Evolutionary conservation across 1,284 basidiomycete species (phyloP).

Genomic region (Malassezia sympodialis): DNA sequence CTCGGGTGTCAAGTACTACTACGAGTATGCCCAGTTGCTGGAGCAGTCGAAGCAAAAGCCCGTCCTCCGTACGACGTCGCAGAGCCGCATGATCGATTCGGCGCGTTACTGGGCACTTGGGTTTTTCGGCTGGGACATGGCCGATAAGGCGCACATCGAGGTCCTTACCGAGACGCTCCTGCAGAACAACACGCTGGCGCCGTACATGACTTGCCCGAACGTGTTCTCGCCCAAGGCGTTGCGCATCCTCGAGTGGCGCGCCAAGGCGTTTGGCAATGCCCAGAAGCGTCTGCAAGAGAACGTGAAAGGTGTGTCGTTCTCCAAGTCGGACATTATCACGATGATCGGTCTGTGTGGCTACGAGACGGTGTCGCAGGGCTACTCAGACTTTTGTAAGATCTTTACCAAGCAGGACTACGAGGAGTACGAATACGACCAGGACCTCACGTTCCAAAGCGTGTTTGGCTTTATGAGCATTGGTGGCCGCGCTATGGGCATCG

Average conservation of each 20-base stretch:
- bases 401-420: slow-evolving; percentile 82
- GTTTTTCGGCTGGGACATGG: slow-evolving; percentile 28
- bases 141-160: slow-evolving; percentile 32
- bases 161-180: slow-evolving; percentile 39
- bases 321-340: slow-evolving; percentile 27
- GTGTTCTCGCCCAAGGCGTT: slow-evolving; percentile 53
- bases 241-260: slow-evolving; percentile 13
- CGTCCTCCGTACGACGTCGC: slow-evolving; percentile 41
- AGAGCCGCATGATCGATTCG: slow-evolving; percentile 72
- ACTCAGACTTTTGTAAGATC: slow-evolving; percentile 62
- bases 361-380: slow-evolving; percentile 34
- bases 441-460: slow-evolving; percentile 47
- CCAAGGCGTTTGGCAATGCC: slow-evolving; percentile 3
- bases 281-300: slow-evolving; percentile 30
- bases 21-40: slow-evolving; percentile 42
- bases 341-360: slow-evolving; percentile 49
- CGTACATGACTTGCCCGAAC: slow-evolving; percentile 58
- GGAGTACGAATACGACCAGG: slow-evolving; percentile 62
- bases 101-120: slow-evolving; percentile 57
- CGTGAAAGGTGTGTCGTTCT: slow-evolving; percentile 49
- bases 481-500: slow-evolving; percentile 69
- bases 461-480: slow-evolving; percentile 73
- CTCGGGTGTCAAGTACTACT: slow-evolving; percentile 35
- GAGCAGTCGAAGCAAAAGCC: slow-evolving; percentile 30
- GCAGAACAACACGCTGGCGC: slow-evolving; percentile 60